phyloP scores from a whole-genome alignment of 495 filamentous ascomycete genomes.

The Cladorrhinum samala region DNA sequence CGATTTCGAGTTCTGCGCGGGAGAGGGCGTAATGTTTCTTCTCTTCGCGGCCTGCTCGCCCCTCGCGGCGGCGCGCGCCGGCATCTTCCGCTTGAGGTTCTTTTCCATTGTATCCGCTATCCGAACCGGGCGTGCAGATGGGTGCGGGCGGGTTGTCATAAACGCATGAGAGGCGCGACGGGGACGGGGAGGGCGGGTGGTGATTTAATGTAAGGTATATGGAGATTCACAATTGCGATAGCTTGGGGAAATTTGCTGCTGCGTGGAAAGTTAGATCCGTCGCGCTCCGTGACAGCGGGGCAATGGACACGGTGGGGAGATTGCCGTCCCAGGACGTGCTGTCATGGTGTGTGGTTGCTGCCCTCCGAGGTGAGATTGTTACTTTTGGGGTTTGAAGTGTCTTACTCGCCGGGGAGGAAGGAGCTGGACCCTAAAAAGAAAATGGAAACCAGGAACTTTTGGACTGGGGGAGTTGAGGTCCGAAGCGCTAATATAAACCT shows the following conservation, averaged over 20 bases:
- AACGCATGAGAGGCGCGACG: slow-evolving; percentile 15
- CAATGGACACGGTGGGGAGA: background rate
- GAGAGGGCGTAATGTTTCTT: slow-evolving; percentile 31
- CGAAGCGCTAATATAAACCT: background rate
- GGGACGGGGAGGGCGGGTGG: no score
- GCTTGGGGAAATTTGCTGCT: no score
- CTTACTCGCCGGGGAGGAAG: background rate
- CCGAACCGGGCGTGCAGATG: slow-evolving; percentile 15
- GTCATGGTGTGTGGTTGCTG: background rate
- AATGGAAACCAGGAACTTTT: background rate
- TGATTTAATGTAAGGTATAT: background rate
- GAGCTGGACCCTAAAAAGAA: background rate
- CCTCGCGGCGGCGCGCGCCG: slow-evolving; percentile 47
- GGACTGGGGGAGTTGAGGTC: background rate
- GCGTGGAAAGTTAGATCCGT: background rate
- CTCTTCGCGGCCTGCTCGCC: slow-evolving; percentile 47
- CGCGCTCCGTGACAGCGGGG: background rate
- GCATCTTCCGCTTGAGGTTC: slow-evolving; percentile 46
- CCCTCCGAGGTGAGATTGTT: background rate
- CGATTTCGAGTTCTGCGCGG: slow-evolving; percentile 33
- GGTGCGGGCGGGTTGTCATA: slow-evolving; percentile 15
- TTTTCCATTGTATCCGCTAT: slow-evolving; percentile 40
- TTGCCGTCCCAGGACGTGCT: background rate
- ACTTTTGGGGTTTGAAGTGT: no score
- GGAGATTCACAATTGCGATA: background rate